Percentiles rank a stretch among this genome's conserved stretches.
Evolutionary conservation across 2,329 filamentous ascomycete species (phyloP).

Genomic region (Calonectria honghensis): DNA sequence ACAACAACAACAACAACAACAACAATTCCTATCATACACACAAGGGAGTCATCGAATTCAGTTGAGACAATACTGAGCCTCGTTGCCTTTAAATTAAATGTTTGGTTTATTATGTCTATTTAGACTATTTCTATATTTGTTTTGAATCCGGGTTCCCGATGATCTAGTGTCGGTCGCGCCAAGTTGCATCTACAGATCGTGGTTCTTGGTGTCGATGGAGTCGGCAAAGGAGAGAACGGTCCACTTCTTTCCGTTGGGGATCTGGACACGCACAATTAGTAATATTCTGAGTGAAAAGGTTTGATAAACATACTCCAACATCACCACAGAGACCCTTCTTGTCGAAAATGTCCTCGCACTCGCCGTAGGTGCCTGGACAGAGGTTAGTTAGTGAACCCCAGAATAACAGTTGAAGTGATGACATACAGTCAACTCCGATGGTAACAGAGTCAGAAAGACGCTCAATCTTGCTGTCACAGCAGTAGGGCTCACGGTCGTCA

Average conservation of each 20-base stretch:
- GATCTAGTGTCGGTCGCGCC: neutral
- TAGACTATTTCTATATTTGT: neutral
- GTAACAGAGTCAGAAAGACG: neutral
- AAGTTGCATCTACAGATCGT: neutral
- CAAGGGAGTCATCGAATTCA: neutral
- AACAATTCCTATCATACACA: neutral
- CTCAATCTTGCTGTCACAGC: neutral
- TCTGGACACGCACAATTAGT: neutral
- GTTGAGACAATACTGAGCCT: too few relatives aligned
- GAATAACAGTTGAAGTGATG: neutral
- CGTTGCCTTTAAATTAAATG: neutral
- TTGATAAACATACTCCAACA: neutral
- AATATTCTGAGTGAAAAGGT: neutral
- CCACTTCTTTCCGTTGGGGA: neutral
- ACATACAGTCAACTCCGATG: neutral
- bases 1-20: too few relatives aligned
- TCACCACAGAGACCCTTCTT: neutral
- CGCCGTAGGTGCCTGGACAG: neutral
- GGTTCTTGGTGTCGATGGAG: neutral
- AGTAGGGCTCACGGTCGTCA: neutral
- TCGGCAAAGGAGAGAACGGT: conserved; percentile 1
- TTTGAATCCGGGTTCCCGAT: too few relatives aligned
- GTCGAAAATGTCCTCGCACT: neutral
- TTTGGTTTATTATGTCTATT: neutral
- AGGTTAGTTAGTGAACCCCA: neutral